These are phyloP conservation scores for Escallonia rubra DNA, from an alignment of 129 eudicot genomes.

Conservation along the genomic window DNA sequence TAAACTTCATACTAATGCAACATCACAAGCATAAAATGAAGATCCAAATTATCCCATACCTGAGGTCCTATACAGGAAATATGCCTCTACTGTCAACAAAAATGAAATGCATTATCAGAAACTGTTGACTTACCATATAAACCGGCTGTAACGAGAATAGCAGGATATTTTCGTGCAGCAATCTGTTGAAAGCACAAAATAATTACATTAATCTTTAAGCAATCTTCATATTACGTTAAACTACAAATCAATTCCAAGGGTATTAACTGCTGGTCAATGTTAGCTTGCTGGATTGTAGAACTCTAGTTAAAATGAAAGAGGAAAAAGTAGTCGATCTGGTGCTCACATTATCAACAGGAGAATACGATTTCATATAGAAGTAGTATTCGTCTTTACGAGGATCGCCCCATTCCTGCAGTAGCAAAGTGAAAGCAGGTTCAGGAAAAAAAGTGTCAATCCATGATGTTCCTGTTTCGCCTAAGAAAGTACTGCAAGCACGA, in stretches of 20 bases:
- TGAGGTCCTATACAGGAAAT: background rate
- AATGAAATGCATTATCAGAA: slow-evolving; percentile 1
- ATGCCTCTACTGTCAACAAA: background rate
- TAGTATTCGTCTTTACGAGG: slow-evolving; percentile 88
- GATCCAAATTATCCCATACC: background rate
- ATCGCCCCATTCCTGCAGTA: slow-evolving; percentile 96
- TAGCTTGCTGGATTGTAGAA: background rate
- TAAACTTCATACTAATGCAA: background rate
- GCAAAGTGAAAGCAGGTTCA: slow-evolving; percentile 1
- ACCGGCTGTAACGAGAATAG: slow-evolving; percentile 85
- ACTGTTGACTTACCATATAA: slow-evolving; percentile 55
- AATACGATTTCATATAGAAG: slow-evolving; percentile 88
- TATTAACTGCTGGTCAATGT: background rate
- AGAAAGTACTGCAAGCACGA: too few species aligned
- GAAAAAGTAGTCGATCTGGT: background rate
- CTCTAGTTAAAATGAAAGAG: slow-evolving; percentile 4
- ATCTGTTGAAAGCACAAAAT: slow-evolving; percentile 38
- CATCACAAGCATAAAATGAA: background rate
- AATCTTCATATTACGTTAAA: background rate
- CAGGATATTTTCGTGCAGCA: slow-evolving; percentile 71
- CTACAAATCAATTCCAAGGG: background rate
- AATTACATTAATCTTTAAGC: background rate
- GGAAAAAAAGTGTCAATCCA: too few species aligned
- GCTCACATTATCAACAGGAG: slow-evolving; percentile 96
- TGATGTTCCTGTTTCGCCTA: too few species aligned